Conservation (phyloP, 1,284 basidiomycete genomes). For the Melampsora americana region DNA sequence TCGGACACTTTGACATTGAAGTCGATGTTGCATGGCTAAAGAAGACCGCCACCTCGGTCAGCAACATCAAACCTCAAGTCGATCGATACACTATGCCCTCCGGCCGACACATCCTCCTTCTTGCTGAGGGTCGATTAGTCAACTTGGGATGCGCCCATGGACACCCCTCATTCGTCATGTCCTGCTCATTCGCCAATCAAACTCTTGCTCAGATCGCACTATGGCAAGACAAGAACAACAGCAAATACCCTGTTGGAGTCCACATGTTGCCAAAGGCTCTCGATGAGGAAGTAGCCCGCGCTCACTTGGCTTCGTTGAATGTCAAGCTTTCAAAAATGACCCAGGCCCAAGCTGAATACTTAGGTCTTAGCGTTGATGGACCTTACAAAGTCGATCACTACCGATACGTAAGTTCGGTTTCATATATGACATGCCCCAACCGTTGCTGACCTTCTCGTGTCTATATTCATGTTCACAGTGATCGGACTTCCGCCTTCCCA, state of each 20-base stretch:
- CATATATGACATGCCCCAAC: background rate
- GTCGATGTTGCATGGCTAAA: constrained; percentile 99
- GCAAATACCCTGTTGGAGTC: constrained; percentile 76
- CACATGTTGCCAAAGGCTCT: constrained; percentile 91
- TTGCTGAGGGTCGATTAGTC: constrained; percentile 97
- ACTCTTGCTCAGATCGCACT: constrained; percentile 97
- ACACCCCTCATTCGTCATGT: constrained; percentile 83
- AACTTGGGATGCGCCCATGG: constrained; percentile 73
- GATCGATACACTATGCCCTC: constrained; percentile 90
- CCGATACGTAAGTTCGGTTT: constrained; percentile 49
- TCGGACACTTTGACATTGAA: constrained; percentile 98
- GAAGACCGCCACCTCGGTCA: constrained; percentile 75
- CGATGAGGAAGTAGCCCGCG: constrained; percentile 97
- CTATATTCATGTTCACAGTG: background rate
- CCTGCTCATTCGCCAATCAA: constrained; percentile 99
- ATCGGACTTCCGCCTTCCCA: background rate
- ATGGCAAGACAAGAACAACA: constrained; percentile 80
- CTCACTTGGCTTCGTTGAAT: constrained; percentile 84
- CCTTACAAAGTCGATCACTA: constrained; percentile 69
- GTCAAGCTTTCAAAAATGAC: constrained; percentile 87
- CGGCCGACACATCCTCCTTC: constrained; percentile 91
- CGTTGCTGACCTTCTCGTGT: constrained; percentile 45
- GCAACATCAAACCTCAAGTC: constrained; percentile 99
- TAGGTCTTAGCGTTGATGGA: constrained; percentile 81
- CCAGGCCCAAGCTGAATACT: constrained; percentile 77